Base-by-base conservation (phyloP, 495 filamentous ascomycete genomes). In the Oleoguttula mirabilis region DNA sequence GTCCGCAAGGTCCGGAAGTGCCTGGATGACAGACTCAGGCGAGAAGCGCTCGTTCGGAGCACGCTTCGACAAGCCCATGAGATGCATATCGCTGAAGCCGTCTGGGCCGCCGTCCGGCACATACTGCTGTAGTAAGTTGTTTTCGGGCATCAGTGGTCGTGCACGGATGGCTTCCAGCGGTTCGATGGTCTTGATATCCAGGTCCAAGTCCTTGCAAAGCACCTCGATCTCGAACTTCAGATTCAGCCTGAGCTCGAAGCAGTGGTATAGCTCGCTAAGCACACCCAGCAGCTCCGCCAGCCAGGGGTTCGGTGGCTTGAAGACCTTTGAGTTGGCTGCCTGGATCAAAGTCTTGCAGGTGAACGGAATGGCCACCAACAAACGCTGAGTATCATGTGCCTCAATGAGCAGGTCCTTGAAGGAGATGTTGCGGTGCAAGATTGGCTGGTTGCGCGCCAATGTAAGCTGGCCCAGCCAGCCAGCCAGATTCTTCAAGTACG, bases 221-320 rank as follows among this genome's bases (percentile, higher is more conserved):
- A 96, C 86, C 59, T 99, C 90, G 50, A 99, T 96, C 58, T 96
- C 90, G 51, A 99, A 99, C 54, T 93, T 95, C 24, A 88, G 75
- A 50, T 95, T 94, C 30, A 95, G 70, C 58, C 94, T 96, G 32
- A 96, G 61, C 49, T 94, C 86, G n/a, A 83, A 84, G 54, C 76
- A 79, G 46, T 92, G 77, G 48, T 96, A 96, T 12, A 99, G 72
- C 50, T 96, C 90, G 39, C 90, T 79, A 36, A 99, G 69, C 11
- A 94, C 64, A 30, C 80, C 71, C 39, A 96, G 69, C 27, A 95
- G 84, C 43, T 96, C 90, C 84, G 95, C 88, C 43, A 92, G 47
- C 90, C 90, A 99, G 8, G 90, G 90, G 55, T 95, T 96, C 10
- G 90, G 88, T 7, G 90, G 87, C 48, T 75, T 82, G 65, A 96